These are phyloP conservation scores for Acacia crassicarpa DNA, from an alignment of 306 rosid genomes.

Conservation along the genomic window DNA sequence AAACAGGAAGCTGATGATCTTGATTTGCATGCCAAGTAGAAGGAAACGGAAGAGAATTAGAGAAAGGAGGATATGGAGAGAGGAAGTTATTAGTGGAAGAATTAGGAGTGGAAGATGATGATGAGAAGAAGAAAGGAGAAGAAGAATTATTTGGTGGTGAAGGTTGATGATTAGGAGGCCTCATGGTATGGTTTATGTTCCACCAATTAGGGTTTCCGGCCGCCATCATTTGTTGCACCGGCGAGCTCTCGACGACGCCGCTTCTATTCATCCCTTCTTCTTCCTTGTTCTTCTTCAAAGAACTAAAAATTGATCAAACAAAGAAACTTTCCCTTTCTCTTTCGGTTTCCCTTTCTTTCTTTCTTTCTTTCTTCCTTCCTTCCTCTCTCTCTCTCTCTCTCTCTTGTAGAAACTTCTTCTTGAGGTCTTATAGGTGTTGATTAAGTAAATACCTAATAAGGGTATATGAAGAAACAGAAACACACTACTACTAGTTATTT, in stretches of 20 bases:
- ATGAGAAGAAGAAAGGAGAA: conserved; percentile 38
- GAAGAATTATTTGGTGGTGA: neutral
- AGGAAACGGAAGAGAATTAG: conserved; percentile 43
- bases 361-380: neutral
- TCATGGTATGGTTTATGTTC: conserved; percentile 53
- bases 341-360: neutral
- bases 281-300: neutral
- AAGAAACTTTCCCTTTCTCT: conserved; percentile 14
- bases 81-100: conserved; percentile 24
- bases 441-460: conserved; percentile 36
- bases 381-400: neutral
- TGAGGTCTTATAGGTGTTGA: conserved; percentile 40
- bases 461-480: conserved; percentile 13
- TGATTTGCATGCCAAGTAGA: conserved; percentile 48
- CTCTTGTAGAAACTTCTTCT: conserved; percentile 43
- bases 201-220: conserved; percentile 84
- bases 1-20: conserved; percentile 56
- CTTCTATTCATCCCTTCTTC: conserved; percentile 58
- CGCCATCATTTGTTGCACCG: conserved; percentile 77
- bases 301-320: neutral
- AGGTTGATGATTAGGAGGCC: conserved; percentile 32
- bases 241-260: conserved; percentile 62
- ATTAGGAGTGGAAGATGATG: neutral
- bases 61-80: conserved; percentile 34
- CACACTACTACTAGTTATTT: conserved; percentile 9